phyloP scores from a whole-genome alignment of 2,329 filamentous ascomycete genomes.

The Helotiales sp. region DNA sequence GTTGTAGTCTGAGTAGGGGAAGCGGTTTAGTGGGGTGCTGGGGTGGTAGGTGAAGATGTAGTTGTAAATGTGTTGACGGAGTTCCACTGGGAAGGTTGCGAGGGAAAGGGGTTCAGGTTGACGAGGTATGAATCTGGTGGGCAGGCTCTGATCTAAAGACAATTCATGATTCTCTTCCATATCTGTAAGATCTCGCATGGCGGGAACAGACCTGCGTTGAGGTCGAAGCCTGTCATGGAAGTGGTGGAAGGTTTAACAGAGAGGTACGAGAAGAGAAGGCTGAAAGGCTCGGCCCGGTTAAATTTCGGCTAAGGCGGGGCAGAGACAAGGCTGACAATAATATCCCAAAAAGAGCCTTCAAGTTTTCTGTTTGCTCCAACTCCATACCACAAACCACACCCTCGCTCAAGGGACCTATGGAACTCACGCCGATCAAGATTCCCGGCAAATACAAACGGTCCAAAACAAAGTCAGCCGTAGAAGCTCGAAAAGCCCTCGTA shows the following conservation, averaged over 20 bases:
- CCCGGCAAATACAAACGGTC: constrained; percentile 39
- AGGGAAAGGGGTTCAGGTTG: neutral
- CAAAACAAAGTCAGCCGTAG: constrained; percentile 32
- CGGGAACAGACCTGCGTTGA: neutral
- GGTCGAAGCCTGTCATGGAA: too few relatives aligned
- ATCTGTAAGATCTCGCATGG: neutral
- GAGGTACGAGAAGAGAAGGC: neutral
- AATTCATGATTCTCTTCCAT: neutral
- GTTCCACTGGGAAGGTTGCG: constrained; percentile 25
- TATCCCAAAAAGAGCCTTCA: neutral
- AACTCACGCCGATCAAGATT: constrained; percentile 41
- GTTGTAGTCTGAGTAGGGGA: neutral
- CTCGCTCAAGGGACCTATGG: constrained; percentile 24
- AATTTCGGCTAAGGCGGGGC: neutral
- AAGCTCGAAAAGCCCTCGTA: constrained; percentile 35
- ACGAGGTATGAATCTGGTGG: neutral
- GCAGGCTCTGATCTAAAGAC: neutral
- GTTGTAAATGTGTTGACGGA: constrained; percentile 28
- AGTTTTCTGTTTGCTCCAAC: too few relatives aligned
- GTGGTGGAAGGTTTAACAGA: neutral
- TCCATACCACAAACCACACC: neutral
- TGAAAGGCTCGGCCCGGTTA: neutral
- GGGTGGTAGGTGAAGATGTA: constrained; percentile 21
- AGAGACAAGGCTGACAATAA: constrained; percentile 18
- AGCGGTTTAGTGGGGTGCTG: neutral